Conservation (phyloP, 2,329 filamentous ascomycete species). For the Fusarium denticulatum region DNA sequence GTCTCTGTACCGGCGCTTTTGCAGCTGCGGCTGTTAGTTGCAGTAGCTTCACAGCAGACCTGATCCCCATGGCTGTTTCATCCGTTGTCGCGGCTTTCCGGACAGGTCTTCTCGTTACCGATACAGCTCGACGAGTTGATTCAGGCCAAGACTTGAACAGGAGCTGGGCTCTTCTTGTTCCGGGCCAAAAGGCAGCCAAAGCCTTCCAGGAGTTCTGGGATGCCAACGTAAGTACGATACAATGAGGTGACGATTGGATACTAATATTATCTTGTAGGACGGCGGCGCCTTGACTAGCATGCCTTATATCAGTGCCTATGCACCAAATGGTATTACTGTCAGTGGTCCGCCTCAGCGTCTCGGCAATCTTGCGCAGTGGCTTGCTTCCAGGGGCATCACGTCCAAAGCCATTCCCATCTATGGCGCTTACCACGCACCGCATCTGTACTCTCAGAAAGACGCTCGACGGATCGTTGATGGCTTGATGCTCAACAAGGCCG, state of each 20-base stretch:
- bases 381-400: slow-evolving; percentile 1
- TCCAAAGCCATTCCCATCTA: slow-evolving; percentile 29
- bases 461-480: slow-evolving; percentile 7
- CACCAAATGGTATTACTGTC: slow-evolving; percentile 28
- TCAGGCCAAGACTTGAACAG: slow-evolving; percentile 3
- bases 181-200: slow-evolving; percentile 7
- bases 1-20: slow-evolving; percentile 36
- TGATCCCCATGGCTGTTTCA: slow-evolving; percentile 27
- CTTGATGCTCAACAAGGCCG: background rate
- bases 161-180: slow-evolving; percentile 35
- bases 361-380: slow-evolving; percentile 5
- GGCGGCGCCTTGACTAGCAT: slow-evolving; percentile 18
- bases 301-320: slow-evolving; percentile 37
- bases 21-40: slow-evolving; percentile 35
- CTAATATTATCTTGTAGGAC: background rate
- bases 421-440: slow-evolving; percentile 34
- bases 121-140: slow-evolving; percentile 20
- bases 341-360: slow-evolving; percentile 32
- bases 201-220: slow-evolving; percentile 8
- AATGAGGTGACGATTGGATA: fast-evolving
- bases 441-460: slow-evolving; percentile 29
- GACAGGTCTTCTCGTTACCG: slow-evolving; percentile 28
- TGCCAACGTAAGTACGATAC: background rate
- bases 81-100: slow-evolving; percentile 28
- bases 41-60: slow-evolving; percentile 30